Conservation (phyloP, 345 rosid genomes). For the Populus euphratica region DNA sequence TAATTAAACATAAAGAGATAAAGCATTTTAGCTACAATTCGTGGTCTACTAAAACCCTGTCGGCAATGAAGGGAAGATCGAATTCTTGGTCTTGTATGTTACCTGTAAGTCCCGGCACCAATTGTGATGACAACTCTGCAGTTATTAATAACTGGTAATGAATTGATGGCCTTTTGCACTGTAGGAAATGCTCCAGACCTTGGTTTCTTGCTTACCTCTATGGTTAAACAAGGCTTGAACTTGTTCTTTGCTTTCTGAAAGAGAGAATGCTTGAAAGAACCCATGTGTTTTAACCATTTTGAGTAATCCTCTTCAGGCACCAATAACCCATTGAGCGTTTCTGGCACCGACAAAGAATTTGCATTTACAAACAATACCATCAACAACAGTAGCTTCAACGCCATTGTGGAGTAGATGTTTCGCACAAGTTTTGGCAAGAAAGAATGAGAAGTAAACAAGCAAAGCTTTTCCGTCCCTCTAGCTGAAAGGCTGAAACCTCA, state of each 20-base stretch:
- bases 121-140: conserved; percentile 36
- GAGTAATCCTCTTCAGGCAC: conserved; percentile 27
- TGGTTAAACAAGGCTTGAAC: conserved; percentile 32
- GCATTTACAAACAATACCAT: conserved; percentile 23
- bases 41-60: neutral
- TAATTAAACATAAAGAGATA: neutral
- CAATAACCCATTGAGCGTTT: conserved; percentile 14
- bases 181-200: conserved; percentile 17
- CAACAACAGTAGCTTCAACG: conserved; percentile 28
- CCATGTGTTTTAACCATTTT: conserved; percentile 28
- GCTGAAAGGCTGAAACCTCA: neutral
- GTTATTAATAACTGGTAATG: conserved; percentile 34
- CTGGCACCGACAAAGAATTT: conserved; percentile 8
- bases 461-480: neutral
- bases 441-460: neutral
- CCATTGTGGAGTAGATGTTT: conserved; percentile 3
- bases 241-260: conserved; percentile 25
- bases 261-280: conserved; percentile 24
- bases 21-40: neutral
- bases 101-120: conserved; percentile 42
- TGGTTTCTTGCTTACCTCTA: conserved; percentile 28
- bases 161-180: conserved; percentile 33
- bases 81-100: too few species aligned
- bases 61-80: neutral
- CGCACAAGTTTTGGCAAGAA: neutral